phyloP scores from a whole-genome alignment of 75 land plant species.

The Cupressus sempervirens region DNA sequence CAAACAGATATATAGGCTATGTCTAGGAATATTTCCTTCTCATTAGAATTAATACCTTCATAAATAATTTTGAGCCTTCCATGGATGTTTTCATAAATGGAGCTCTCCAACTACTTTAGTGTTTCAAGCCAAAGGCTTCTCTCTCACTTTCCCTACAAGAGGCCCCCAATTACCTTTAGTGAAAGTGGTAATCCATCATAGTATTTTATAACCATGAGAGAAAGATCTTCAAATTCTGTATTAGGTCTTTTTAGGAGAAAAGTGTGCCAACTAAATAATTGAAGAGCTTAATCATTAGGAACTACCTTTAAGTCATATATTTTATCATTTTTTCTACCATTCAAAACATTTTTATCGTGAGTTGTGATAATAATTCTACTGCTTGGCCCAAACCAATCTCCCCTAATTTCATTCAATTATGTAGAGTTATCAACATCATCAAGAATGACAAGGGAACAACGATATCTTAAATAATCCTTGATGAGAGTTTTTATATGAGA shows the following conservation, averaged over 20 bases:
- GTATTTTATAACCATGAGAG: constrained; percentile 8
- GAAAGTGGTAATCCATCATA: constrained; percentile 13
- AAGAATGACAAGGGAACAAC: constrained; percentile 6
- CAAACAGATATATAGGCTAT: constrained; percentile 16
- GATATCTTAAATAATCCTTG: neutral
- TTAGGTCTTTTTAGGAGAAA: neutral
- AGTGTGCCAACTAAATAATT: constrained; percentile 18
- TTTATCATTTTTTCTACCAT: neutral
- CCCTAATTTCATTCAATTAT: constrained; percentile 12
- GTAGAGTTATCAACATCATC: constrained; percentile 14
- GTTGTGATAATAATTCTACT: constrained; percentile 17
- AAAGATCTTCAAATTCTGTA: constrained; percentile 4
- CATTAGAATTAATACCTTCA: constrained; percentile 13
- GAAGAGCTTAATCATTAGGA: neutral
- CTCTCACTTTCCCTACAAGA: constrained; percentile 9
- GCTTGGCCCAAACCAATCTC: constrained; percentile 6
- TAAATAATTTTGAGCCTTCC: constrained; percentile 17
- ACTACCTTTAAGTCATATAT: constrained; percentile 7
- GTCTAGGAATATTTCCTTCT: constrained; percentile 19
- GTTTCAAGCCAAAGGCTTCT: neutral
- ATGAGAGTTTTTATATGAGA: neutral
- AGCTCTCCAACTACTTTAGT: neutral
- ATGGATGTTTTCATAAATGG: neutral
- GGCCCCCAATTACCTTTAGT: constrained; percentile 15
- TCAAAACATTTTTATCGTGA: neutral